Evolutionary conservation across 1,139 yeast genomes (phyloP), one percentile per base, ranked within the genome.

Genomic region (Hyphopichia burtonii): DNA sequence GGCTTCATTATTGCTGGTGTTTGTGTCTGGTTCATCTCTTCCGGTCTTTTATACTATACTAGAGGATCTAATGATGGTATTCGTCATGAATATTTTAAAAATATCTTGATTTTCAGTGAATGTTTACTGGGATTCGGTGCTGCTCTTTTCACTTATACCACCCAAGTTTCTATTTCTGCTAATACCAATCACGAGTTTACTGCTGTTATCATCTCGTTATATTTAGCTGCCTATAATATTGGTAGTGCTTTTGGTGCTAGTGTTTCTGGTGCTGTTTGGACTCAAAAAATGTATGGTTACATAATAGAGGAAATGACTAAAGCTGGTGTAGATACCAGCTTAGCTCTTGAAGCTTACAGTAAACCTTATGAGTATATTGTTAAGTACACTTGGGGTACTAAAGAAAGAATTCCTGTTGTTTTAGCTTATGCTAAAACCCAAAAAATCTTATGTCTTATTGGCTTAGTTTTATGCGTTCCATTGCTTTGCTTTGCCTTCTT

Each of bases 51-150:
- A 46, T 66, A 73, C 52, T 72, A 72, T 47, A 83, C 58, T 65
- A 73, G 89, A 61, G 84, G 83, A 43, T 78, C 74, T 40, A 67
- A 63, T 41, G 61, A 61, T 31, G 69, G 68, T 27, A 56, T 78
- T 30, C 68, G 50, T 22, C 48, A 56, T 31, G 54, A 63, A 37
- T 49, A 44, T 35, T 56, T 55, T 46, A 45, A 71, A 44, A 49
- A 66, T 31, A 91, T 91, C 50, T 71, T 84, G 43, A 81, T 85
- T 56, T 91, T 86, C 32, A 78, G 82, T 20, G 71, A 81, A 51
- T 78, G 83, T 53, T 56, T 63, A 83, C 68, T 83, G 66, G 93
- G 91, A 60, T 68, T 85, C 41, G 88, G 89, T 52, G 85, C 87
- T 38, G 86, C 87, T 9, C 72, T 84, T 59, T 82, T 82, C 66